phyloP scores from a whole-genome alignment of 257 asterid genomes.

The Solanum okadae region DNA sequence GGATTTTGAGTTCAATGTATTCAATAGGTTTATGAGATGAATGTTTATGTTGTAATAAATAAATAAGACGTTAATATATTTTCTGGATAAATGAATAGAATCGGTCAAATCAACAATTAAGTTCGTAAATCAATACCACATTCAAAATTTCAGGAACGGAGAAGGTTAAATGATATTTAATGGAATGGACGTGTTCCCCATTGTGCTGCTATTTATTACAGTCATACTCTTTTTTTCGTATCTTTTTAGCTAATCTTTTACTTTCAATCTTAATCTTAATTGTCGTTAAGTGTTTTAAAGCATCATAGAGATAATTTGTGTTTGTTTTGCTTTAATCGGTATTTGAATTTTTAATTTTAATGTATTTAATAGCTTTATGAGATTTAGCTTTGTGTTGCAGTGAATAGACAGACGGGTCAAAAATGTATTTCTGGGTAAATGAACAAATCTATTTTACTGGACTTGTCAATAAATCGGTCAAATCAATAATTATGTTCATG shows the following conservation, averaged over 20 bases:
- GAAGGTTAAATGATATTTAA: background rate
- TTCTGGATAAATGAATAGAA: background rate
- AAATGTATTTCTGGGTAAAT: background rate
- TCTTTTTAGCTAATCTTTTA: background rate
- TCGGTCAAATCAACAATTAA: background rate
- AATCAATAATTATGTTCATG: background rate
- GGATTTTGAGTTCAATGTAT: background rate
- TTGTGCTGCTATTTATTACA: too few species aligned
- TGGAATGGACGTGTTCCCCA: background rate
- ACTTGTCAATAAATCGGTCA: background rate
- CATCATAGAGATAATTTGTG: background rate
- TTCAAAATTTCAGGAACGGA: too few species aligned
- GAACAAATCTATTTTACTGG: background rate
- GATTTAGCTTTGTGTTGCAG: background rate
- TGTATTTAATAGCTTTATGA: background rate
- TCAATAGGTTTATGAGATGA: background rate
- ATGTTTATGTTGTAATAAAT: background rate
- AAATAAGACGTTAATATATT: background rate
- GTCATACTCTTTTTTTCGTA: background rate
- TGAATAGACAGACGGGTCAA: background rate
- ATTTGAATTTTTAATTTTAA: background rate
- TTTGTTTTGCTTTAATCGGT: background rate
- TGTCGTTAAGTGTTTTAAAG: background rate
- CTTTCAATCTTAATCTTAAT: background rate
- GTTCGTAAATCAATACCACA: background rate